Base-by-base conservation (phyloP, 139 green algal genomes). In the Zygnema circumcarinatum region DNA sequence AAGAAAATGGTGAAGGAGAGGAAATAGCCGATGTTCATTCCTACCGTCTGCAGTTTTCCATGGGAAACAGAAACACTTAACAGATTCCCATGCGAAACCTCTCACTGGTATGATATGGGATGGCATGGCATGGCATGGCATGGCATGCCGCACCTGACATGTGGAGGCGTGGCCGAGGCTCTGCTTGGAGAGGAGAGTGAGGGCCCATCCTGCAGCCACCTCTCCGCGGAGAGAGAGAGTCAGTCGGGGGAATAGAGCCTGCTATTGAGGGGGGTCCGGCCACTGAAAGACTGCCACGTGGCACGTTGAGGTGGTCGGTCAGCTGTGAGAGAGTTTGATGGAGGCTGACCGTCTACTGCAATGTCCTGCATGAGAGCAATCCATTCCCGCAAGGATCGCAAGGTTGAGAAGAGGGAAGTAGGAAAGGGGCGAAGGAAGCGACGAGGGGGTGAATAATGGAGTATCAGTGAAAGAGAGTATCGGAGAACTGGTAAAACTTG, bases 1-100 rank as follows among this genome's bases (percentile, higher is more conserved):
- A 98, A 91, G 92, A 98, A 98, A 11, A 97, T 92, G 7, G 96
- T 98, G 93, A 98, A 98, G 74, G 94, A 97, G 22, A 94, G 93
- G 93, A 98, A 98, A 92, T 96, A 98, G 35, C 96, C 96, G 0
- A 92, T 91, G 90, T 96, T 97, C 92, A 96, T 96, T 79, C 95
- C 95, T 76, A 98, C 88, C 1, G 96, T 98, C 91, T 98, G 96
- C 42, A 52, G 7, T n/a, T n/a, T n/a, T n/a, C n/a, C n/a, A n/a
- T n/a, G n/a, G 56, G 29, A 29, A 25, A 72, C 56, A 72, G 25
- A 72, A n/a, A 29, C 56, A 29, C 29, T 72, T 25, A n/a, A n/a
- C n/a, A n/a, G n/a, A n/a, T n/a, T n/a, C n/a, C 54, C 54, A 25
- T 25, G 25, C 54, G 29, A 72, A 72, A 72, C 54, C 54, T 29